Evolutionary conservation across 306 rosid species (phyloP).

Genomic region (Vigna radiata): DNA sequence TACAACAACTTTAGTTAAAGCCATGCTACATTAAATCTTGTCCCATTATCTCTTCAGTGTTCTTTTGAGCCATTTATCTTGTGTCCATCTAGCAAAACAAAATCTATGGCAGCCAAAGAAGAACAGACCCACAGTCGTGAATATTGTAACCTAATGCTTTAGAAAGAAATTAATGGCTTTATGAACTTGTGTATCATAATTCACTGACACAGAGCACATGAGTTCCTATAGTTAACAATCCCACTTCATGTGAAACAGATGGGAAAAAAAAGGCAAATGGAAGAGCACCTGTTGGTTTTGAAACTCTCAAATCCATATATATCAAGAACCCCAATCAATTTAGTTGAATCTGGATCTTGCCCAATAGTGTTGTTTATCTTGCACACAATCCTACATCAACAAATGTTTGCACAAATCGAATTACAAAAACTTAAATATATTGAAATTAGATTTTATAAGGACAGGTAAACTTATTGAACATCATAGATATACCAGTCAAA

Average conservation of each 20-base stretch:
- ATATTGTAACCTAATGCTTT: conserved; percentile 9
- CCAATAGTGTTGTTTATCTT: conserved; percentile 92
- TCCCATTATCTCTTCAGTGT: conserved; percentile 3
- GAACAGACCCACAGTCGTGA: neutral
- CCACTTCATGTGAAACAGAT: conserved; percentile 43
- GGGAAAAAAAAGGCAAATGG: conserved; percentile 59
- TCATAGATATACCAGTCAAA: conserved; percentile 82
- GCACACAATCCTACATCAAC: conserved; percentile 79
- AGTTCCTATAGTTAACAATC: conserved; percentile 11
- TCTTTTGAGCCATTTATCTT: neutral
- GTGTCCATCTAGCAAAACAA: conserved; percentile 4
- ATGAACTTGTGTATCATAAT: conserved; percentile 35
- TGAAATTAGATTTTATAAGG: neutral
- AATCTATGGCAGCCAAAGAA: conserved; percentile 6
- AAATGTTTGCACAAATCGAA: conserved; percentile 36
- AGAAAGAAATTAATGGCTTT: neutral
- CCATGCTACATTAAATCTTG: neutral
- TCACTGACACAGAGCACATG: conserved; percentile 12
- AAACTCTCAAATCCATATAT: conserved; percentile 99
- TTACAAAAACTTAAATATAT: conserved; percentile 27
- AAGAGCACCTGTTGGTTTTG: conserved; percentile 99
- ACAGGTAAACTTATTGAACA: conserved; percentile 10
- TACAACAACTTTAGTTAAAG: neutral
- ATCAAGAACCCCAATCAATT: conserved; percentile 94
- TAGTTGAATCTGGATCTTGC: conserved; percentile 81